Conservation (phyloP, 108 stramenopile genomes). For the Seminavis robusta region DNA sequence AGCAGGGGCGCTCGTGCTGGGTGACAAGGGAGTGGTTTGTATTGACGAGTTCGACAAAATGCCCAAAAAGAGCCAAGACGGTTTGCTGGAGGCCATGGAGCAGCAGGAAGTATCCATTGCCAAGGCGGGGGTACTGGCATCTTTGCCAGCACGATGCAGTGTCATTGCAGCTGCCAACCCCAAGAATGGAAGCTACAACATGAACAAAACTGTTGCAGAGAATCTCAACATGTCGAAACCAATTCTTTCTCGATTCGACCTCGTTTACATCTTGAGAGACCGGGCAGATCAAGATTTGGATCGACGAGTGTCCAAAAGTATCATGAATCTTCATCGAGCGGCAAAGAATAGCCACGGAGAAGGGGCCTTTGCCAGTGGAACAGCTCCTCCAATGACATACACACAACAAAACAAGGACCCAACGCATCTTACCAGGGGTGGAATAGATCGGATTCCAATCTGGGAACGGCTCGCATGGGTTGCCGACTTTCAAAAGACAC, state of each 20-base stretch:
- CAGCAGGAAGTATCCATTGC: constrained; percentile 98
- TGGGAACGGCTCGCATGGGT: constrained; percentile 77
- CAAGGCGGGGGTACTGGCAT: constrained; percentile 93
- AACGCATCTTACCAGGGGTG: constrained; percentile 6
- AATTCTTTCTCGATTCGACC: constrained; percentile 94
- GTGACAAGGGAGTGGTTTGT: constrained; percentile 95
- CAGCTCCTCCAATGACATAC: not conserved
- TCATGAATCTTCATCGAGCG: constrained; percentile 80
- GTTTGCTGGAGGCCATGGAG: constrained; percentile 98
- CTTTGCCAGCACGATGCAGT: constrained; percentile 87
- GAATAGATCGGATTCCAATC: constrained; percentile 36
- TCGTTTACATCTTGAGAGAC: constrained; percentile 96
- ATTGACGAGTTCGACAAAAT: constrained; percentile 99
- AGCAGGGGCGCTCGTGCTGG: constrained; percentile 96
- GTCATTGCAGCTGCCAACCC: constrained; percentile 99
- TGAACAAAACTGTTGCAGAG: constrained; percentile 89
- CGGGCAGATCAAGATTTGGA: constrained; percentile 88
- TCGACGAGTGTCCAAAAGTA: constrained; percentile 85
- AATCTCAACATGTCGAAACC: constrained; percentile 94
- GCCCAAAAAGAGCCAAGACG: constrained; percentile 81
- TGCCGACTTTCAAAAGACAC: constrained; percentile 65
- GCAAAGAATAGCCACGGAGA: too few relatives aligned
- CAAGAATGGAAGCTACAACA: constrained; percentile 92
- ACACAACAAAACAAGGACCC: not conserved
- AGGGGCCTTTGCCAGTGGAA: not conserved